Base-by-base conservation (phyloP, 148 eudicot genomes). In the Camellia japonica region DNA sequence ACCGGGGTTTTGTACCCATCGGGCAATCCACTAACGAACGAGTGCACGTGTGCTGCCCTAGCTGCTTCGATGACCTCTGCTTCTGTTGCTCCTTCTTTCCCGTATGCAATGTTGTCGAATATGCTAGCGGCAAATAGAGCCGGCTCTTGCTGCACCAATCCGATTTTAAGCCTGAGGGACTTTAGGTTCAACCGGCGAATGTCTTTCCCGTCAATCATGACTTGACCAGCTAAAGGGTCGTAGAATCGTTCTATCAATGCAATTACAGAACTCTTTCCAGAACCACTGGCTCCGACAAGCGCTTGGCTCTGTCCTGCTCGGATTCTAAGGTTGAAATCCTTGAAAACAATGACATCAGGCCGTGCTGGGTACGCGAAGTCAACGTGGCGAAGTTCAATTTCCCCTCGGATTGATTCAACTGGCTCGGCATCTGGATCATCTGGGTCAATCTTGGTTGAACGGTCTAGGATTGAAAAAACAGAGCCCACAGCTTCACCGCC, bases 231-330 rank as follows among this genome's bases (percentile, higher is more conserved):
- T 2, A 64, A 54, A 4, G 99, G 99, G 74, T 96, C 99, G 38
- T 96, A 96, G 83, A 96, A 96, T 65, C 99, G 81, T 82, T 96
- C 98, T 2, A 96, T 90, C 78, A 96, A 78, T 0, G 97, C 94
- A 30, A 96, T 89, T 15, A 94, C 98, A 0, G 99, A 94, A 72
- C 99, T 96, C 87, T 96, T 96, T 3, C 99, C 99, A 0, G 98
- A 96, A 71, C 99, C 99, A 68, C 99, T 96, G 3, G 98, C 95
- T 51, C 99, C 99, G 0, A 96, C 98, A 0, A 96, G 94, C 55
- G 99, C 99, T 72, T 96, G 99, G 84, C 99, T 96, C 73, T 91
- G 98, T 9, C 99, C 99, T 0, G 99, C 98, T 9, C 99, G 89
- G 63, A 96, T 96, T 65, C 99, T 84, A 9, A 96, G 94, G 85